phyloP scores from a whole-genome alignment of 129 eudicot genomes.

The Flaveria ramosissima region DNA sequence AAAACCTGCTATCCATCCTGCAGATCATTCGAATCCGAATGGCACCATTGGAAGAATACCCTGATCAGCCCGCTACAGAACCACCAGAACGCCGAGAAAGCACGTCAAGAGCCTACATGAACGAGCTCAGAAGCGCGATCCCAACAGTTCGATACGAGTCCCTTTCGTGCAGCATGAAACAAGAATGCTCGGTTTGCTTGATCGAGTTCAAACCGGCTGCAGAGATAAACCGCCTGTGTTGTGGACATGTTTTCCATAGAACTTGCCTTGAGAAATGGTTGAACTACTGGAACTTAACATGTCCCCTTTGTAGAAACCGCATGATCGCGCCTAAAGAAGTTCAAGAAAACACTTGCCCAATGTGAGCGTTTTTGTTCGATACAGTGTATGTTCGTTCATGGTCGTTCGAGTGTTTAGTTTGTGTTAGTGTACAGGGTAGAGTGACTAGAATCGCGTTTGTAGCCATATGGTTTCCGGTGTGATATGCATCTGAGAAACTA shows the following conservation, averaged over 20 bases:
- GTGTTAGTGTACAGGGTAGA: background rate
- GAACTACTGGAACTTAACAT: constrained; percentile 65
- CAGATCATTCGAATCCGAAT: constrained; percentile 55
- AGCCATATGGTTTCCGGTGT: constrained; percentile 30
- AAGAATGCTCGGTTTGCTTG: constrained; percentile 85
- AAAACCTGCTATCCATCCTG: constrained; percentile 56
- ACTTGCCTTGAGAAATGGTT: constrained; percentile 81
- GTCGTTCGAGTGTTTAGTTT: background rate
- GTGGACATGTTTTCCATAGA: constrained; percentile 82
- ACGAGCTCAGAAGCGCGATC: constrained; percentile 58
- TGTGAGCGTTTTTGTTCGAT: constrained; percentile 38
- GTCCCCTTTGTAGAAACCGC: constrained; percentile 77
- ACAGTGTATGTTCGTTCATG: background rate
- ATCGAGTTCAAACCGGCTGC: constrained; percentile 66
- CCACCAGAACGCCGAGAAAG: constrained; percentile 41
- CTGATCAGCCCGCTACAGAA: constrained; percentile 35
- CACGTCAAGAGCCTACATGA: constrained; percentile 54
- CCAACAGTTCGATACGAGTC: constrained; percentile 64
- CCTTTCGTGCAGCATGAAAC: constrained; percentile 35
- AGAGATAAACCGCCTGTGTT: constrained; percentile 62
- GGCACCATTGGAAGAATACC: constrained; percentile 52
- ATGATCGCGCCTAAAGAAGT: constrained; percentile 53
- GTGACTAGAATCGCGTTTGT: constrained; percentile 2
- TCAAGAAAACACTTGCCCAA: constrained; percentile 80
- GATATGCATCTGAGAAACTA: constrained; percentile 26